Conservation (phyloP, 768 basidiomycete genomes). For the Hirschioporus abietinus region DNA sequence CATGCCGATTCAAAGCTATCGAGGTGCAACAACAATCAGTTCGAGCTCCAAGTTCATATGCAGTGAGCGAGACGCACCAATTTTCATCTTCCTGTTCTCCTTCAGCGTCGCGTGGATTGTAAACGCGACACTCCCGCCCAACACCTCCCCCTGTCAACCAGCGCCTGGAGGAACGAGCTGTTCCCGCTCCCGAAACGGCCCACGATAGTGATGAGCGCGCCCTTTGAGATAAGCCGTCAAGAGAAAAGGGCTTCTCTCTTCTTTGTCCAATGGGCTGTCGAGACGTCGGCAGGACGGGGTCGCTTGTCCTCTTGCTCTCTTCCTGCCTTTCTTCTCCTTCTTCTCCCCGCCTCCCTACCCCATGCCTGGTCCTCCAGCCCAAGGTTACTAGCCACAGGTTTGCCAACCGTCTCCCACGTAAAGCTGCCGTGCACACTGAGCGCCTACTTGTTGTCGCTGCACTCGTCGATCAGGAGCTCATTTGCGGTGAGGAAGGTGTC, state of each 20-base stretch:
- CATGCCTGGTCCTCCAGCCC: slow-evolving; percentile 16
- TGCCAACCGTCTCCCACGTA: slow-evolving; percentile 7
- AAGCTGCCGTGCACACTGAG: background rate
- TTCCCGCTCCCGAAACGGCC: slow-evolving; percentile 45
- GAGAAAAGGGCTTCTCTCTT: slow-evolving; percentile 22
- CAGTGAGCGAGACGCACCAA: slow-evolving; percentile 3
- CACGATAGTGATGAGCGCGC: slow-evolving; percentile 38
- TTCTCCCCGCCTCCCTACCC: slow-evolving; percentile 21
- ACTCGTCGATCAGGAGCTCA: slow-evolving; percentile 21
- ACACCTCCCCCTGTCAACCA: slow-evolving; percentile 26
- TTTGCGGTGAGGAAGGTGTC: slow-evolving; percentile 19
- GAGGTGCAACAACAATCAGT: background rate
- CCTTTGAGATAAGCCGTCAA: slow-evolving; percentile 21
- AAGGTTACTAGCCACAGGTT: background rate
- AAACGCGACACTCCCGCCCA: slow-evolving; percentile 16
- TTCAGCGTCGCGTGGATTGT: slow-evolving; percentile 28
- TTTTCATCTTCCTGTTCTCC: slow-evolving; percentile 33
- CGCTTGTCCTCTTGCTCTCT: slow-evolving; percentile 6
- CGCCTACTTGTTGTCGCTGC: slow-evolving; percentile 5
- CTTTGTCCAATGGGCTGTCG: background rate
- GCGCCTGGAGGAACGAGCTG: slow-evolving; percentile 15
- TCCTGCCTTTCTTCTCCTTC: slow-evolving; percentile 11
- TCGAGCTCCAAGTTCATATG: background rate
- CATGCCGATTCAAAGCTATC: slow-evolving; percentile 30
- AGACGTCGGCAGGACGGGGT: background rate